Evolutionary conservation across 2,329 filamentous ascomycete species (phyloP).

Genomic region (Lasiodiplodia hormozganensis): DNA sequence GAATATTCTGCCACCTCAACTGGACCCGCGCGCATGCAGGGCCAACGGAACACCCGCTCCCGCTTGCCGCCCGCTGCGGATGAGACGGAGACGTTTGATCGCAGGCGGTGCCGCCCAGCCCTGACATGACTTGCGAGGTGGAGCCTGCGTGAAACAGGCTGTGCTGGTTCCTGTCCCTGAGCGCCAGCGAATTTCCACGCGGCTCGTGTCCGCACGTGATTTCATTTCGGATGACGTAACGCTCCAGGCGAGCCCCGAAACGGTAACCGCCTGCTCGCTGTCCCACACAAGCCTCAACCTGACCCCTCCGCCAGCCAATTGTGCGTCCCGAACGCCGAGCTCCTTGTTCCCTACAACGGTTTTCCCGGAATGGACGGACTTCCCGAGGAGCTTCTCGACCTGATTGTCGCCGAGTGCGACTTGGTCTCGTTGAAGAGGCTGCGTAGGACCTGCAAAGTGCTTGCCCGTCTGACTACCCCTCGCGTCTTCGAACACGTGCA

Average conservation of each 20-base stretch:
- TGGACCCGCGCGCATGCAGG: neutral
- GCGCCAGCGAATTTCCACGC: neutral
- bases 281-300: constrained; percentile 7
- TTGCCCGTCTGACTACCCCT: constrained; percentile 33
- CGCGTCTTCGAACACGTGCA: constrained; percentile 36
- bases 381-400: constrained; percentile 38
- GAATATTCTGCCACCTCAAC: constrained; percentile 4
- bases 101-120: neutral
- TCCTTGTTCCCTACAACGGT: neutral
- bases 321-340: neutral
- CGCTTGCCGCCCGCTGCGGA: constrained; percentile 14
- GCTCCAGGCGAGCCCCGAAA: neutral
- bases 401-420: constrained; percentile 34
- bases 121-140: neutral
- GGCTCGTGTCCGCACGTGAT: constrained; percentile 19
- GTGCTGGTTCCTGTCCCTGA: constrained; percentile 19
- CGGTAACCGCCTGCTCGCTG: neutral
- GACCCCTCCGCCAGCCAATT: constrained; percentile 8
- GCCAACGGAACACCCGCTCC: constrained; percentile 17
- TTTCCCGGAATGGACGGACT: constrained; percentile 29
- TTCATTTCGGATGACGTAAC: constrained; percentile 20
- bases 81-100: neutral
- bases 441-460: constrained; percentile 33
- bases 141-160: constrained; percentile 16
- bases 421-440: constrained; percentile 34